phyloP scores from a whole-genome alignment of 805 yeast species.

The Wickerhamiella azymoides region DNA sequence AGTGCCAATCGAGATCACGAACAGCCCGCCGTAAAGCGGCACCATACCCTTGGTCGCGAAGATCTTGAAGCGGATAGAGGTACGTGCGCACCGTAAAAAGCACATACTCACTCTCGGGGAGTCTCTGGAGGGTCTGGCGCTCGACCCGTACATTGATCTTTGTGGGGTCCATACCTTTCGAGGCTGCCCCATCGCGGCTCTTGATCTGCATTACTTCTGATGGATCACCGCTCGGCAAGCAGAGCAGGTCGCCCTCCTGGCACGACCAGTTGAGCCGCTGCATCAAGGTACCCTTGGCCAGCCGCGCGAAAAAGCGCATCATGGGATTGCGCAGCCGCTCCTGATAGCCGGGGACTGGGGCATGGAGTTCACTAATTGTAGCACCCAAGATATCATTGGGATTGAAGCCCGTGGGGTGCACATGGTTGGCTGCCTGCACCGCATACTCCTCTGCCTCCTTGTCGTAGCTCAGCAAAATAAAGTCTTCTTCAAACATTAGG shows the following conservation, averaged over 20 bases:
- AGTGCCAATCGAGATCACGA: slow-evolving; percentile 24
- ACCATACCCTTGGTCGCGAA: slow-evolving; percentile 34
- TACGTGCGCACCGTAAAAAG: slow-evolving; percentile 45
- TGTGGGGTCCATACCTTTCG: slow-evolving; percentile 27
- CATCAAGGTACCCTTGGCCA: not conserved
- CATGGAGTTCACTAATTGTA: slow-evolving; percentile 48
- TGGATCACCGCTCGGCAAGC: slow-evolving; percentile 23
- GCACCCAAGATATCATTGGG: slow-evolving; percentile 41
- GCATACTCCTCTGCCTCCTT: slow-evolving; percentile 27
- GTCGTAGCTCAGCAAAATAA: slow-evolving; percentile 29
- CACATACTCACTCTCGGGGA: slow-evolving; percentile 34
- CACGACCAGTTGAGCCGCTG: slow-evolving; percentile 22
- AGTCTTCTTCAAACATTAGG: slow-evolving; percentile 47
- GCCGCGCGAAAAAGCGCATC: slow-evolving; percentile 45
- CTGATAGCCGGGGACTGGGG: slow-evolving; percentile 57
- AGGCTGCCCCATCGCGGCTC: not conserved
- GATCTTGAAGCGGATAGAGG: slow-evolving; percentile 34
- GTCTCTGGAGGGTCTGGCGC: slow-evolving; percentile 40
- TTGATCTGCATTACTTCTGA: slow-evolving; percentile 8
- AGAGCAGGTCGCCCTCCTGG: slow-evolving; percentile 25
- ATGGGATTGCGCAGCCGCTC: slow-evolving; percentile 44
- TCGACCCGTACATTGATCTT: slow-evolving; percentile 38
- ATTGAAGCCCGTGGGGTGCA: slow-evolving; percentile 64
- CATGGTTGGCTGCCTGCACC: slow-evolving; percentile 41
- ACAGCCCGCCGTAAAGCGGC: slow-evolving; percentile 49